These are phyloP conservation scores for Diplocarpon rosae DNA, from an alignment of 2,329 filamentous ascomycete genomes.

Conservation along the genomic window DNA sequence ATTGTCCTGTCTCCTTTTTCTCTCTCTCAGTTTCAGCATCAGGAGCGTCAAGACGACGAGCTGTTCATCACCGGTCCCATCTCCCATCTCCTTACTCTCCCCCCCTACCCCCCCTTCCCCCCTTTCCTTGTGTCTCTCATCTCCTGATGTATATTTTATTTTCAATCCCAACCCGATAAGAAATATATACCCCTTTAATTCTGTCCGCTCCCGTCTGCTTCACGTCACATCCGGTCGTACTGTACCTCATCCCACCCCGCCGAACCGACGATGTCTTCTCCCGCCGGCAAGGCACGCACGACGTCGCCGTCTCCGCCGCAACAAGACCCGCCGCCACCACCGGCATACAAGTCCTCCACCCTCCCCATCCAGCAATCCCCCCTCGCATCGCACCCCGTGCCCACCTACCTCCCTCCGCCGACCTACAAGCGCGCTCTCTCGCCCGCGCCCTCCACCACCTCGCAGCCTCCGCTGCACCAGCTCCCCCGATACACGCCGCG, in stretches of 20 bases:
- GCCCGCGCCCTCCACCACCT: background rate
- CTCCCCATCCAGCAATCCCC: conserved; percentile 3
- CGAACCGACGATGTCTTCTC: background rate
- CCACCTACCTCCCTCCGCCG: conserved; percentile 1
- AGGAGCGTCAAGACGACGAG: no score
- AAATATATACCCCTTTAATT: no score
- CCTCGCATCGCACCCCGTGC: conserved; percentile 1
- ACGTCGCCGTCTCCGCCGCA: background rate
- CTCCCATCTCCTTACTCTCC: no score
- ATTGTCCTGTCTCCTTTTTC: no score
- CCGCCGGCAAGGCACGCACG: background rate
- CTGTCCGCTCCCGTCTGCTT: background rate
- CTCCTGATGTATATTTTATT: background rate
- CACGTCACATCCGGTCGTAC: no score
- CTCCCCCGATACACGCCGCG: conserved; percentile 1
- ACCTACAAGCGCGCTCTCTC: background rate
- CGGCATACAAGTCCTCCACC: background rate
- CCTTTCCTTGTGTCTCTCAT: background rate
- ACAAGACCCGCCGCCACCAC: background rate
- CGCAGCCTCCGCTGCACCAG: conserved; percentile 1
- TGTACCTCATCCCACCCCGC: no score
- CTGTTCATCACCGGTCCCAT: no score
- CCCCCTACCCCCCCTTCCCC: no score
- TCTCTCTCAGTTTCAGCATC: no score
- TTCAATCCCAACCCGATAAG: no score